Base-by-base conservation (phyloP, 192 early-diverging fungal species). In the Podila horticola region DNA sequence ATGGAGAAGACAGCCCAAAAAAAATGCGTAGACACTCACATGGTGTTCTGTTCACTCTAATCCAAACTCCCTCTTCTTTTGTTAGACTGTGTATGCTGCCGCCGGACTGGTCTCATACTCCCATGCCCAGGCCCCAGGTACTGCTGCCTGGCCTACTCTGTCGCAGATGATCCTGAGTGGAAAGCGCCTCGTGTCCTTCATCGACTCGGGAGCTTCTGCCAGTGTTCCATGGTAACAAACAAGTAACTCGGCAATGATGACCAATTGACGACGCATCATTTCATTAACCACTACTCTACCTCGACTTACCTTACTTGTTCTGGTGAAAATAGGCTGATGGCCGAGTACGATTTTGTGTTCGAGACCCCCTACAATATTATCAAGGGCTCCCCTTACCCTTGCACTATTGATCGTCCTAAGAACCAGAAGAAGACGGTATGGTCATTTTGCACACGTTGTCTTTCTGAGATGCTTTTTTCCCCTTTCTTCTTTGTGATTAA, bases 61-160 rank as follows among this genome's bases (percentile, higher is more conserved):
- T 20, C 51, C 20, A 10, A 9, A 55, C 1, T 22, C 52, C 17
- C 52, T 22, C 2, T 8, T 22, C 2, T 8, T 55, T 55, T 4
- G 63, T 4, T 68, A 79, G 75, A 12, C 75, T 17, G 70, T 61
- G 15, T 79, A 72, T 22, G 15, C 69, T 15, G 75, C 75, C 0
- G 84, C 86, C 5, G 88, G 90, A 19, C 66, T 93, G 33, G 84
- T 83, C 58, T 79, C 84, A n/a, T 93, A 90, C 41, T 66, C 82
- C 38, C 79, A 90, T 66, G 62, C 71, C 13, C 92, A 90, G 62
- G 20, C 75, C n/a, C 70, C 65, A 31, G 83, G 84, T 1, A 71
- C 51, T 36, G 2, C 61, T 19, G 63, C 83, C 28, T 96, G 94
- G 95, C 93, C 93, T 2, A 93, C 93, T 34, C 86, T 94, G 9